Evolutionary conservation across 2,329 filamentous ascomycete genomes (phyloP).

Genomic region (Pseudofabraea citricarpa): DNA sequence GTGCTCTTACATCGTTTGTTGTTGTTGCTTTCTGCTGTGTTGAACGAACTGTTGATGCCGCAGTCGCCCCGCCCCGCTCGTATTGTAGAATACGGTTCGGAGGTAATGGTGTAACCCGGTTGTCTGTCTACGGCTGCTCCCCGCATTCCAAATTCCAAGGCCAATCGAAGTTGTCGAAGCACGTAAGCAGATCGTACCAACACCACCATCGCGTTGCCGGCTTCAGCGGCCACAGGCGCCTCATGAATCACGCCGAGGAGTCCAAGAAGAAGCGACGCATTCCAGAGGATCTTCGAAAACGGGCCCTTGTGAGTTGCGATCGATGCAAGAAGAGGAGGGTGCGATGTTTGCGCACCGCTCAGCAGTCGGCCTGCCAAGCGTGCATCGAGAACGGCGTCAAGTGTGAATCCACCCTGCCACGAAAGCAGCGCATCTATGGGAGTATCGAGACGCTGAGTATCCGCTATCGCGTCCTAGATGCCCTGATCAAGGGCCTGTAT

Average conservation of each 20-base stretch:
- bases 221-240: too few species aligned
- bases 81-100: too few species aligned
- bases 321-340: conserved; percentile 32
- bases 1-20: too few species aligned
- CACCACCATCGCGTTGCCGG: too few species aligned
- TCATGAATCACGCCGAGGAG: conserved; percentile 7
- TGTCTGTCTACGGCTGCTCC: too few species aligned
- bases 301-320: conserved; percentile 32
- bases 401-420: conserved; percentile 37
- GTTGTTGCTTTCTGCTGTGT: too few species aligned
- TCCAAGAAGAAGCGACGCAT: conserved; percentile 28
- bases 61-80: too few species aligned
- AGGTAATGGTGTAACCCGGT: too few species aligned
- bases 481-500: conserved; percentile 35
- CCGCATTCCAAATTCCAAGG: too few species aligned
- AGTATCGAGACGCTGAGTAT: conserved; percentile 40
- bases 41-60: too few species aligned
- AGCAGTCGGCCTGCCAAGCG: conserved; percentile 31
- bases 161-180: too few species aligned
- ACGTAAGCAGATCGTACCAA: too few species aligned
- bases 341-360: conserved; percentile 27
- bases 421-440: conserved; percentile 40
- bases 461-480: conserved; percentile 37
- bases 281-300: conserved; percentile 28
- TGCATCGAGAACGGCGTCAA: conserved; percentile 33